Conservation (phyloP, 352 stramenopile genomes). For the Halophytophthora batemanensis region DNA sequence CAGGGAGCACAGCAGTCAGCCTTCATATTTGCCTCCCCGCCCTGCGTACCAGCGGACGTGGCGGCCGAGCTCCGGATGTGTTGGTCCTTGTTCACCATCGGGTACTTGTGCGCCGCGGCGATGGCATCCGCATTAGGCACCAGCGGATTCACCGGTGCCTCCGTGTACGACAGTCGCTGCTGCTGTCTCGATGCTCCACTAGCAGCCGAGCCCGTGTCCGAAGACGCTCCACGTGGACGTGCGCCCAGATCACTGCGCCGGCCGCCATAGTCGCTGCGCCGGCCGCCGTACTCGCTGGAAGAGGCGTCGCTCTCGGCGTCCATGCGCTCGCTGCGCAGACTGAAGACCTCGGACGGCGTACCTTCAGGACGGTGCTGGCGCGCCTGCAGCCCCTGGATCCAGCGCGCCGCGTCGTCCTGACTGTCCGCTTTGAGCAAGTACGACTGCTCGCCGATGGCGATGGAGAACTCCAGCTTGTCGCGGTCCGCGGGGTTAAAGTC, state of each 20-base stretch:
- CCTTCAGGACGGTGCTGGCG: slow-evolving; percentile 70
- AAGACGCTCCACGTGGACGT: slow-evolving; percentile 33
- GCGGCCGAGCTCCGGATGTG: slow-evolving; percentile 34
- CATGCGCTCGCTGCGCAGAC: slow-evolving; percentile 75
- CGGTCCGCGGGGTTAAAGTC: slow-evolving; percentile 54
- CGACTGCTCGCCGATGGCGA: slow-evolving; percentile 83
- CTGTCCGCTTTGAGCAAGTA: slow-evolving; percentile 82
- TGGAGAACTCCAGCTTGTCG: slow-evolving; percentile 75
- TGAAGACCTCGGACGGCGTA: slow-evolving; percentile 78
- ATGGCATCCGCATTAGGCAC: slow-evolving; percentile 49
- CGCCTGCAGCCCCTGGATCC: slow-evolving; percentile 55
- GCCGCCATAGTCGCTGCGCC: slow-evolving; percentile 22
- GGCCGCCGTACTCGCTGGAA: slow-evolving; percentile 66
- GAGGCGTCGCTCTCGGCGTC: slow-evolving; percentile 83
- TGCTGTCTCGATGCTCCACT: slow-evolving; percentile 28
- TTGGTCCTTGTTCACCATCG: slow-evolving; percentile 79
- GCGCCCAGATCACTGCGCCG: not conserved
- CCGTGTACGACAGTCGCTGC: slow-evolving; percentile 36
- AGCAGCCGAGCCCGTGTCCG: slow-evolving; percentile 58
- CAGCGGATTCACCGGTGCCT: slow-evolving; percentile 38
- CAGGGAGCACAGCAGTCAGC: slow-evolving; percentile 64
- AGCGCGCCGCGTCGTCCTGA: slow-evolving; percentile 51
- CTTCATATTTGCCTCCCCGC: slow-evolving; percentile 36
- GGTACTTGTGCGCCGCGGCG: slow-evolving; percentile 44
- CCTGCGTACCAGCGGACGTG: slow-evolving; percentile 16